Evolutionary conservation across 352 stramenopile genomes (phyloP), one percentile per base, ranked within the genome.

Genomic region (Pythium aquatile): DNA sequence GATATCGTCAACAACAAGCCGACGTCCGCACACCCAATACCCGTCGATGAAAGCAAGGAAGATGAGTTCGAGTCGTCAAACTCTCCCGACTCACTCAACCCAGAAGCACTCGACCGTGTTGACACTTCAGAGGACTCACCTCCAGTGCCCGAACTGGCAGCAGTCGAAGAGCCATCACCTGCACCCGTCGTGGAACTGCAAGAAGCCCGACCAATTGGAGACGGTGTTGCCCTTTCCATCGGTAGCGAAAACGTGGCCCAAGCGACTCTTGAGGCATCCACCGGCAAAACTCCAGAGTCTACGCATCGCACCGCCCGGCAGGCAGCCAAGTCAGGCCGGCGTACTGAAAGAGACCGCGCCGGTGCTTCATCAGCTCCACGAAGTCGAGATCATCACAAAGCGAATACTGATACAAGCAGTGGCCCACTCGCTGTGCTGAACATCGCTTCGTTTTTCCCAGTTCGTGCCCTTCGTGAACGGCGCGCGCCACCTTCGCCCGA

Each of bases 361-460:
- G 14, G n/a, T 28, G 14, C 44, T 52, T 3, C 44, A 11, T 29
- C 44, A 29, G n/a, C n/a, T 3, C 28, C 44, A 26, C 44, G 7
- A 52, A 29, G 7, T 8, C 44, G 44, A 14, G 44, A 52, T 3
- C 17, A 9, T 30, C 44, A 5, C 44, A 52, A 29, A 17, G 4
- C 44, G 29, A 33, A 24, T n/a, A 14, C 24, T 26, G 49, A 56
- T 39, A 32, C 29, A 2, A 32, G 17, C 26, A 39, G 6, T 24
- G 49, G 49, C 9, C 17, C 7, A 20, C 49, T 39, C 8, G 49
- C 49, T 6, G 49, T 56, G 29, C 49, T 56, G 5, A 56, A 56
- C 28, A 37, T 37, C 17, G 9, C 49, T 4, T 44, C 52, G 28
- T 58, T 29, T 30, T 58, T 58, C 20, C 52, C 30, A 24, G 29